Evolutionary conservation across 345 rosid species (phyloP), one percentile per base, ranked within the genome.

Genomic region (Anacardium occidentale): DNA sequence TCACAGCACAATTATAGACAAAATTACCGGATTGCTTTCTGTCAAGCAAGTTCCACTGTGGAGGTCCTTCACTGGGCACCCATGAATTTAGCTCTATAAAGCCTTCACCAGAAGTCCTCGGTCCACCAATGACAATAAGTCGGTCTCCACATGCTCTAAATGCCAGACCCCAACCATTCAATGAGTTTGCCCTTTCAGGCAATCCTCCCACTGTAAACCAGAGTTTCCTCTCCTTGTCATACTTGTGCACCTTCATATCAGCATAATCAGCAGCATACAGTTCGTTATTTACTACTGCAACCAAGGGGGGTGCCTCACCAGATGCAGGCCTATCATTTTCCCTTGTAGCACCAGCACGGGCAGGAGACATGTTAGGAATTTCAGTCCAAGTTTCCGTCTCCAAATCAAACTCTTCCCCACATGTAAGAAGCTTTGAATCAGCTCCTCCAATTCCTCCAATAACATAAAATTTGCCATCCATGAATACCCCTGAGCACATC

Each of bases 91-190:
- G 78, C 84, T 93, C 98, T 70, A 91, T 89, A 70, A 82, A 88
- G 62, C 97, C 93, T 80, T 82, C 96, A 56, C 92, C 97, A 0
- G 82, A 71, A 42, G 84, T 58, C 82, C 81, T 86, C 1, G 98
- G 96, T 70, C 97, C 98, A 64, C 98, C 94, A n/a, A 94, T 88
- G 51, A 94, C 98, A 14, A 94, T 85, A 47, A 93, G 86, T 75
- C 85, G 70, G 70, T 90, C 92, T 59, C 98, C 98, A 52, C 96
- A 91, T 6, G 97, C 96, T 86, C 96, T 83, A 66, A 94, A 94
- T 10, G 98, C 98, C 44, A 94, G 86, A 20, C 98, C 98, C 98
- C 98, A 94, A 24, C 98, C 98, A 55, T 94, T 88, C 85, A 91
- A 87, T 13, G 97, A 91, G 75, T 78, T 88, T 25, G 91, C 93